These are phyloP conservation scores for Backusella morwellensis DNA, from an alignment of 192 early-diverging fungal genomes.

Conservation along the genomic window DNA sequence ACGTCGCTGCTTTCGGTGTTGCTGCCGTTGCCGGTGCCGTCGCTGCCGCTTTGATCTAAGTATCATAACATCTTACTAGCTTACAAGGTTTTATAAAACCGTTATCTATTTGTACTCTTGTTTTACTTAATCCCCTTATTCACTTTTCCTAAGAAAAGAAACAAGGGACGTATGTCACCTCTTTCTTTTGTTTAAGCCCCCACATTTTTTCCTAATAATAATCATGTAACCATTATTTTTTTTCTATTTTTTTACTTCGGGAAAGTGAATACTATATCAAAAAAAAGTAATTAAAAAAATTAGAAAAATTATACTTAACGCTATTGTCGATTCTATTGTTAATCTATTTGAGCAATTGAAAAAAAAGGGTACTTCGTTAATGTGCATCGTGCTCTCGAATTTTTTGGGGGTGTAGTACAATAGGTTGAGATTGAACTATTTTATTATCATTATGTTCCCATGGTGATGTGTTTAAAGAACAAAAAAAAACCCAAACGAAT, in stretches of 20 bases:
- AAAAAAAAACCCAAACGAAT: not conserved
- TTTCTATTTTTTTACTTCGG: not conserved
- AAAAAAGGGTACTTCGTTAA: not conserved
- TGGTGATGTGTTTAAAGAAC: not conserved
- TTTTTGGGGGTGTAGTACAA: not conserved
- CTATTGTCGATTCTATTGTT: not conserved
- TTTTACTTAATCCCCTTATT: constrained; percentile 5
- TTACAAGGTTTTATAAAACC: constrained; percentile 2
- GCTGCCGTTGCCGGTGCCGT: constrained; percentile 15
- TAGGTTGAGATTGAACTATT: not conserved
- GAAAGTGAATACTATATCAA: not conserved
- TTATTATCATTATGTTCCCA: not conserved
- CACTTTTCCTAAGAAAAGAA: constrained; percentile 8
- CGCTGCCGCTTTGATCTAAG: constrained; percentile 15
- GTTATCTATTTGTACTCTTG: constrained; percentile 8
- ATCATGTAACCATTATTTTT: constrained; percentile 1
- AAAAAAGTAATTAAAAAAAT: constrained; percentile 7
- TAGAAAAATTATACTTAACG: not conserved
- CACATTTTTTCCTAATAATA: constrained; percentile 10
- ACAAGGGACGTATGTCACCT: constrained; percentile 3
- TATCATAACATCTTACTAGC: constrained; percentile 6
- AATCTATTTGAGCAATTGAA: not conserved
- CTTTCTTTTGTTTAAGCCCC: constrained; percentile 7
- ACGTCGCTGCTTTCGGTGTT: constrained; percentile 4
- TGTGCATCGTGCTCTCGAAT: not conserved